Base-by-base conservation (phyloP, 2,329 filamentous ascomycete genomes). In the Aureobasidium musti region DNA sequence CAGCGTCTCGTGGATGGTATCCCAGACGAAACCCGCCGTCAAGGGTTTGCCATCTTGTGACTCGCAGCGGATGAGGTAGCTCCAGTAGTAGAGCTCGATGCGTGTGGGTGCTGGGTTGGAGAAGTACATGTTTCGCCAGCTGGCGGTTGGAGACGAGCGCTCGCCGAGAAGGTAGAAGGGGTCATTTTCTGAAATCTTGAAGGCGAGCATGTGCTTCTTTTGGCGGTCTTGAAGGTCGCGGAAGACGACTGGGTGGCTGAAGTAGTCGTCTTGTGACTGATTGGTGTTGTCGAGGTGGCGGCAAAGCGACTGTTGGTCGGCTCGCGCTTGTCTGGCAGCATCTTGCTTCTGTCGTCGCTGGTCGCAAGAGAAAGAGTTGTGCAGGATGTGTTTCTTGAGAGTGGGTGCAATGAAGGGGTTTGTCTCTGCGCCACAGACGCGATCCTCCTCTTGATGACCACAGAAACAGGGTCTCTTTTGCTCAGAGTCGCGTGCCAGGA, bases 341-440 rank as follows among this genome's bases (percentile, higher is more conserved):
- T 21, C 7, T 35, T 64, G 61, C 23, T 54, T 64, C 17, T 64
- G 61, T 35, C 61, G 47, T 43, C 61, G 47, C 14, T 53, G 47
- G 26, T 64, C 61, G 61, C 61, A 64, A 19, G 61, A 64, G 23
- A 64, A 64, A 19, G 61, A 43, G n/a, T 64, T 54, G 61, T 64
- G 61, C 26, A 64, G 14, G 8, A 64, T 54, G 61, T 64, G 61
- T 23, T 64, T 64, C 26, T 54, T 64, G 17, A 64, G 37, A 1
- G 47, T 50, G 3, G 61, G 61, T 43, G 61, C 49, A 7, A 64
- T 53, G 39, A 64, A 64, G 5, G 61, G 60, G 21, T 64, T 64
- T 23, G 61, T 64, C 35, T 64, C 61, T 30, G 61, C 37, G 26
- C 47, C 49, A 26, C 61, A 64, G 10, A 35, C 11, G 26, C 37